Conservation (phyloP, 2,329 filamentous ascomycete species). For the Alternaria postmessia region DNA sequence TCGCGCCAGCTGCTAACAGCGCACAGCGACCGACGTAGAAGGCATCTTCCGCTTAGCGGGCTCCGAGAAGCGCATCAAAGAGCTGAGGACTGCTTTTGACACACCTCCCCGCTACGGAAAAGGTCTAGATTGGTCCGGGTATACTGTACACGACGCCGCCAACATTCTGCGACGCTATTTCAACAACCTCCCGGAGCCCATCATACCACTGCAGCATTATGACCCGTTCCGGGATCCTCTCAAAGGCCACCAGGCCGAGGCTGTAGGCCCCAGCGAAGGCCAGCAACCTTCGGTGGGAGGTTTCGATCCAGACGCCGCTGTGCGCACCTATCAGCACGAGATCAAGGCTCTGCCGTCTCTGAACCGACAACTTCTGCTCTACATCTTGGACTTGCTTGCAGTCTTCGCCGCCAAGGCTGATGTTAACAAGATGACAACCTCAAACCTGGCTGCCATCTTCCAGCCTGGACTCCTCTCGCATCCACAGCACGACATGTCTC, state of each 20-base stretch:
- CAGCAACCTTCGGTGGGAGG: slow-evolving; percentile 74
- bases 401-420: slow-evolving; percentile 98
- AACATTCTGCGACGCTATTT: slow-evolving; percentile 96
- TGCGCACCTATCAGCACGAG: slow-evolving; percentile 82
- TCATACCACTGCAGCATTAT: slow-evolving; percentile 93
- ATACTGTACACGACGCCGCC: slow-evolving; percentile 97
- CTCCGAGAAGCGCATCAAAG: slow-evolving; percentile 97
- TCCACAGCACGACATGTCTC: slow-evolving; percentile 92
- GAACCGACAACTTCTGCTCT: slow-evolving; percentile 91
- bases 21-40: slow-evolving; percentile 85
- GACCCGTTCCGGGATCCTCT: slow-evolving; percentile 88
- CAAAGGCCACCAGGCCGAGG: slow-evolving; percentile 71
- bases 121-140: slow-evolving; percentile 94
- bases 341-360: slow-evolving; percentile 93
- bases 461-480: slow-evolving; percentile 96
- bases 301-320: slow-evolving; percentile 78
- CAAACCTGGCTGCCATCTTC: slow-evolving; percentile 95
- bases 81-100: slow-evolving; percentile 89
- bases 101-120: slow-evolving; percentile 91
- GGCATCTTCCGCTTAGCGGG: slow-evolving; percentile 96
- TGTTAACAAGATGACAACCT: slow-evolving; percentile 94
- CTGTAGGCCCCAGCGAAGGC: slow-evolving; percentile 71
- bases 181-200: slow-evolving; percentile 94
- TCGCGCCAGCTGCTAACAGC: slow-evolving; percentile 30
- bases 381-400: slow-evolving; percentile 93